Base-by-base conservation (phyloP, 2,329 filamentous ascomycete species). In the Raffaelea arxii region DNA sequence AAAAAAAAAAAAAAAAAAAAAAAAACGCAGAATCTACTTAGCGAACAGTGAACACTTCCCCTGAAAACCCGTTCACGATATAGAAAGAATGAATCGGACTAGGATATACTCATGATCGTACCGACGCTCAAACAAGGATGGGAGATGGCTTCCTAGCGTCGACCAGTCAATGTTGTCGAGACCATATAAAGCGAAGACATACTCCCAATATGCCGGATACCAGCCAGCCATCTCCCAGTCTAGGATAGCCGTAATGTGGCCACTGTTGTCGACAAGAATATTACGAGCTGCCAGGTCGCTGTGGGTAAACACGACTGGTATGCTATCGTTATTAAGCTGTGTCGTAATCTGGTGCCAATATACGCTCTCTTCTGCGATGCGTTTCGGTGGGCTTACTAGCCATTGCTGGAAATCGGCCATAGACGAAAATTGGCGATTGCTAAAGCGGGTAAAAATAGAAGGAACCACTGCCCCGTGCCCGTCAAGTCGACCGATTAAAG, bases 151-250 rank as follows among this genome's bases (percentile, higher is more conserved):
- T 9, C 47, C 44, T 4, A 49, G 41, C 4, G 47, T 49, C 18
- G 40, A 43, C 47, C 41, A 49, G 24, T 49, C 47, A 16, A 44
- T 38, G 14, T 46, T 43, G 27, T 49, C 47, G 23, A 46, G 12
- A 5, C 47, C 47, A 4, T 41, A 44, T 22, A 49, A 23, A 2
- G 47, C n/a, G n/a, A 49, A 46, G 18, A 49, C 49, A 22, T 63
- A 64, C 24, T 65, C 62, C 62, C 61, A 72, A 41, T 64, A 66
- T 19, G 58, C 56, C 1, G 68, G 68, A 53, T 67, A 72, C 68
- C 66, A 74, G 2, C 69, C 69, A 21, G 65, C 59, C 36, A 61
- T 60, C 53, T 73, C 69, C 69, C 69, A 74, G 52, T 72, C 71
- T 18, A 74, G 47, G n/a, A 74, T 62, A 2, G 63, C 69, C 35